These are phyloP conservation scores for Vitis hybrid DNA, from an alignment of 177 flowering plant species.

Conservation along the genomic window DNA sequence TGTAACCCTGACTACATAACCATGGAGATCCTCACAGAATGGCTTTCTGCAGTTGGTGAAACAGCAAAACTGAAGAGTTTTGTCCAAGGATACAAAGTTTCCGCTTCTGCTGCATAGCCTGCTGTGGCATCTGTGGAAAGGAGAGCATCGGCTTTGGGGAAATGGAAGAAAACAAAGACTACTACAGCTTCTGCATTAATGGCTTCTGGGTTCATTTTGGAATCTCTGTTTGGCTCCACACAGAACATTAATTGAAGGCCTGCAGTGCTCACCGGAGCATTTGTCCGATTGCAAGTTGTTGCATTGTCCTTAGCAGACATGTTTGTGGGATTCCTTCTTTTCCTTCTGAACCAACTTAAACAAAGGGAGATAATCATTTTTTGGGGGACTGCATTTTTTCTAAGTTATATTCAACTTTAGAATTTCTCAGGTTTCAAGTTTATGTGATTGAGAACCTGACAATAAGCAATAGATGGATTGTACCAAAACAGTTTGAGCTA, in stretches of 20 bases:
- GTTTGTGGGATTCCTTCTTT: constrained; percentile 2
- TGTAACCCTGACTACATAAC: constrained; percentile 79
- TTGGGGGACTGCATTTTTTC: too few relatives aligned
- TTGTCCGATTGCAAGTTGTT: background rate
- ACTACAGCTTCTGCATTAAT: background rate
- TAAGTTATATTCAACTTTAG: background rate
- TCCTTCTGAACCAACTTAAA: background rate
- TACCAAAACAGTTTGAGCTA: background rate
- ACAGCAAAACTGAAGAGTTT: constrained; percentile 48
- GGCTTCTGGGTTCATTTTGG: background rate
- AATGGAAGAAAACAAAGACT: background rate
- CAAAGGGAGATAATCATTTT: background rate
- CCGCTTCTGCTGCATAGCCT: constrained; percentile 15
- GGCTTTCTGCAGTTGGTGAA: constrained; percentile 77
- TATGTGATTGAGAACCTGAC: background rate
- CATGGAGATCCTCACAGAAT: constrained; percentile 72
- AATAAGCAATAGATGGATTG: background rate
- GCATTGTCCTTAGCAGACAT: background rate
- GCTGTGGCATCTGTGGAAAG: too few relatives aligned
- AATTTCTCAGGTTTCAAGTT: background rate
- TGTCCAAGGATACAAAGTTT: constrained; percentile 41
- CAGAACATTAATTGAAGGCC: background rate
- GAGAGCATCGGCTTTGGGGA: background rate
- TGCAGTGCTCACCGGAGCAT: background rate
- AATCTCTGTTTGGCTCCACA: background rate